phyloP scores from a whole-genome alignment of 2,329 filamentous ascomycete species.

The Penicillium sp. region DNA sequence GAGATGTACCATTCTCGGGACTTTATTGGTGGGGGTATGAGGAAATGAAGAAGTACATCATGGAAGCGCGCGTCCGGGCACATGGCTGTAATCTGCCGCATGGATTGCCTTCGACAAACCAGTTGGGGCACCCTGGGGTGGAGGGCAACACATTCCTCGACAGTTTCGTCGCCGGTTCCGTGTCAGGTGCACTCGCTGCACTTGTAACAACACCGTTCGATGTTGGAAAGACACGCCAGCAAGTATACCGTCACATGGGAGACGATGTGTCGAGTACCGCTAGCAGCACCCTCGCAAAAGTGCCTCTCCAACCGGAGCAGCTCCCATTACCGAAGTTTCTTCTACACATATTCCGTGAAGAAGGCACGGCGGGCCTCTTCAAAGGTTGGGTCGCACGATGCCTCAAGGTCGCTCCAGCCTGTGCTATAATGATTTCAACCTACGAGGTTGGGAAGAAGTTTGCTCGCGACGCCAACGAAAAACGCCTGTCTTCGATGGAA shows the following conservation, averaged over 20 bases:
- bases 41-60: slow-evolving; percentile 72
- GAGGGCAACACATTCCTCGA: slow-evolving; percentile 81
- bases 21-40: slow-evolving; percentile 99
- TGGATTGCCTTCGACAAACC: slow-evolving; percentile 14
- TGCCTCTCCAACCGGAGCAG: slow-evolving; percentile 66
- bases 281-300: slow-evolving; percentile 21
- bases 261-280: slow-evolving; percentile 37
- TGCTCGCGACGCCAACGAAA: slow-evolving; percentile 75
- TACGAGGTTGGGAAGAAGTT: slow-evolving; percentile 95
- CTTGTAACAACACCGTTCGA: slow-evolving; percentile 94
- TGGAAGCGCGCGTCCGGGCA: slow-evolving; percentile 65
- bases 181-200: slow-evolving; percentile 82
- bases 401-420: slow-evolving; percentile 92
- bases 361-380: slow-evolving; percentile 82
- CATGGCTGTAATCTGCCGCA: slow-evolving; percentile 26
- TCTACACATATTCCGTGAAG: slow-evolving; percentile 87
- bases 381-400: slow-evolving; percentile 90
- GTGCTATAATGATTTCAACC: slow-evolving; percentile 98
- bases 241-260: slow-evolving; percentile 71
- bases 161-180: slow-evolving; percentile 84
- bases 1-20: slow-evolving; percentile 95
- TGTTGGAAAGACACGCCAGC: slow-evolving; percentile 93
- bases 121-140: slow-evolving; percentile 66
- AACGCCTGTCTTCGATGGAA: slow-evolving; percentile 39
- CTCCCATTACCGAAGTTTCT: slow-evolving; percentile 79